A percentile compares a stretch with the other conserved stretches of the same genome.
Conservation (phyloP, 441 rosid species). For the Macaranga tanarius region DNA sequence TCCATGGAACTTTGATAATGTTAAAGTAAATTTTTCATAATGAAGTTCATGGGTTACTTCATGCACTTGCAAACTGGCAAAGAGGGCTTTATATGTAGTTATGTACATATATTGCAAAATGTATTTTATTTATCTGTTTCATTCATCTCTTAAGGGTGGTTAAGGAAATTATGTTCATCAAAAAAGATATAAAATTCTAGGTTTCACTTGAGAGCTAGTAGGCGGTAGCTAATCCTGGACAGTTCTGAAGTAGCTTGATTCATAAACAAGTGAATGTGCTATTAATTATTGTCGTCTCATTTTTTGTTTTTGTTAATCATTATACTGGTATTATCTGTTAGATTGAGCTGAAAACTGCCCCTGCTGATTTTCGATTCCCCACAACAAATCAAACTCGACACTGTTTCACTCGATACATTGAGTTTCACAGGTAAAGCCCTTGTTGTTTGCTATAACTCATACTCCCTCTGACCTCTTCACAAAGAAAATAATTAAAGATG, state of each 20-base stretch:
- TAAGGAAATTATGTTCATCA: not conserved
- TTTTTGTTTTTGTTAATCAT: not conserved
- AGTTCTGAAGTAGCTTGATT: not conserved
- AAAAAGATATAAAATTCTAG: not conserved
- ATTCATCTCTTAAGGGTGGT: not conserved
- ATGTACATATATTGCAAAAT: no score
- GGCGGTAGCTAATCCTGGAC: not conserved
- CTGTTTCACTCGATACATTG: slow-evolving; percentile 87
- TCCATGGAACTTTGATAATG: not conserved
- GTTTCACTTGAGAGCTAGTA: not conserved
- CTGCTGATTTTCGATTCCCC: slow-evolving; percentile 91
- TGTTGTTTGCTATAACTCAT: not conserved
- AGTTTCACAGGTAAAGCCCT: slow-evolving; percentile 66
- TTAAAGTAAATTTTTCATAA: not conserved
- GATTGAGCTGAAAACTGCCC: slow-evolving; percentile 87
- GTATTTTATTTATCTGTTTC: not conserved
- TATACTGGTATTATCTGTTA: not conserved
- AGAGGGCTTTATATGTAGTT: not conserved
- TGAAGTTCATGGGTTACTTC: not conserved
- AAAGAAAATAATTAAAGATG: not conserved
- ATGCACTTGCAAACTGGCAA: not conserved
- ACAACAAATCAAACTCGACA: slow-evolving; percentile 92
- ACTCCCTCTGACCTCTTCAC: not conserved
- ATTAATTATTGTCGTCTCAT: not conserved
- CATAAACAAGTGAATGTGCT: not conserved